Base-by-base conservation (phyloP, 306 rosid genomes). In the Quillaja saponaria region DNA sequence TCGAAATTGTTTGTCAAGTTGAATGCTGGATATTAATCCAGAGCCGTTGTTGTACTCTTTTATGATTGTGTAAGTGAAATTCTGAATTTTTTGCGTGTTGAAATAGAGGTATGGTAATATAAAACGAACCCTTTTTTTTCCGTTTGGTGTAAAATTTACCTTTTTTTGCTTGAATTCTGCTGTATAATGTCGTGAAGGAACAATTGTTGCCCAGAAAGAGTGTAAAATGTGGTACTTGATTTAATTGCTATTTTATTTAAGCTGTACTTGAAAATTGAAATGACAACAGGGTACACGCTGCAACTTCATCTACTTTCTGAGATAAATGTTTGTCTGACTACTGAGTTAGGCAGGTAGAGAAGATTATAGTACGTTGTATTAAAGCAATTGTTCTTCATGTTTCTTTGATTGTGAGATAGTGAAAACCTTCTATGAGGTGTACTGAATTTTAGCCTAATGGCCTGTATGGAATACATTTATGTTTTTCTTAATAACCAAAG, bases 21-120 rank as follows among this genome's bases (percentile, higher is more conserved):
- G 48, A 58, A 18, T 63, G 3, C 16, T 61, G 33, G 37, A 46
- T 20, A 52, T 61, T 59, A 38, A 12, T 66, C 56, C 44, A 66
- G 80, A 78, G 78, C 83, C 68, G 63, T 35, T 49, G 62, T 49
- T 49, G 13, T 62, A 19, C 13, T 34, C 14, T 64, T 40, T 67
- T 46, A 50, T 49, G 25, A 28, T 34, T 39, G 47, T 55, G 39
- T 10, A 15, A 25, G n/a, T 6, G 12, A 8, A 37, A 28, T 11
- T 28, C 19, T 34, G 13, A 28, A 21, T 68, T 53, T 39, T 52
- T 13, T 44, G 52, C 15, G 28, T 12, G 37, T 19, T 16, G 37
- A 44, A 63, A 55, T 57, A 2, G 41, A 34, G 53, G 34, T 33
- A 47, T n/a, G n/a, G n/a, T n/a, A n/a, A n/a, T n/a, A n/a, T n/a